Evolutionary conservation across 2,329 filamentous ascomycete species (phyloP), one percentile per base, ranked within the genome.

Genomic region (Onygenales sp.): DNA sequence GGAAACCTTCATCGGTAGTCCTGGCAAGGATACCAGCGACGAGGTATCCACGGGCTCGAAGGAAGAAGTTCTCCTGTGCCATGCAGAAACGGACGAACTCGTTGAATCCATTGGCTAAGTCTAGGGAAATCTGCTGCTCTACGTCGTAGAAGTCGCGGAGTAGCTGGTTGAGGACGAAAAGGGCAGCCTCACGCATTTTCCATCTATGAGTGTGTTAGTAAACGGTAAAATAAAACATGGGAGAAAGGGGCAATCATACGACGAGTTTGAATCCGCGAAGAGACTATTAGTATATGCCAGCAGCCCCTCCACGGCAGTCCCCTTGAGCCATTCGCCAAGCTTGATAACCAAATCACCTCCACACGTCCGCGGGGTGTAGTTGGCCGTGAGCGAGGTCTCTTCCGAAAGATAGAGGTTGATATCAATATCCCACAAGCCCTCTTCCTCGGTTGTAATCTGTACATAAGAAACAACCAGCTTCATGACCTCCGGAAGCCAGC

Each of bases 341-440:
- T 95, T 96, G 71, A 95, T 90, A 32, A 95, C 79, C 48, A 98
- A 75, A 67, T 97, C 93, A 48, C 90, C 91, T 58, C 89, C 93
- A 42, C 92, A 93, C 14, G 89, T 95, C 60, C 93, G 84, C 11
- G 93, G 88, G 0, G 93, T 96, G 72, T 97, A 98, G 69, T 97
- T 97, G 35, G 91, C 88, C 10, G 90, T 95, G 14, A 96, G 87
- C 2, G 90, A 92, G 2, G 89, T 92, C 72, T 97, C 92, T 70
- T 98, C 93, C 0, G 90, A 92, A 46, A 98, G 78, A 70, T 94
- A 98, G 2, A 98, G 80, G 55, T 95, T 97, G 60, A 94, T 87
- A 69, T 98, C 93, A 58, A 96, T 89, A 61, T 96, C 89, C 93
- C 93, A 98, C 8, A 98, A 73, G 7, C 88, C 89, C 71, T 96